These are phyloP conservation scores for Mortierella sp. DNA, from an alignment of 371 early-diverging fungal genomes.

Conservation along the genomic window DNA sequence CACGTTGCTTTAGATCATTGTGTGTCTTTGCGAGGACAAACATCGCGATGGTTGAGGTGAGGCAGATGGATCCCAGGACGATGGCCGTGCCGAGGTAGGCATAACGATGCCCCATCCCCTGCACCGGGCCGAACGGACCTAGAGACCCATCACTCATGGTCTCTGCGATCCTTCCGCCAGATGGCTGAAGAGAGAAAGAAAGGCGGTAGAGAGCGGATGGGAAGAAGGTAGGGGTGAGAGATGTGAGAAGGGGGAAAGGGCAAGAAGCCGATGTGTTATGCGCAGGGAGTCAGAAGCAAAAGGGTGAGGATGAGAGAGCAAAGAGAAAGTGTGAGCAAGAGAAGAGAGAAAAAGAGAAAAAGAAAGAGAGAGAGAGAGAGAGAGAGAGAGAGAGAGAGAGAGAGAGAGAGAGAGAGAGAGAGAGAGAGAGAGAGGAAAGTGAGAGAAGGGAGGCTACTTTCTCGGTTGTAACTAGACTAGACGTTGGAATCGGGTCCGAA, in stretches of 20 bases:
- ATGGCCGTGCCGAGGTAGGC: constrained; percentile 31
- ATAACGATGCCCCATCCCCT: constrained; percentile 31
- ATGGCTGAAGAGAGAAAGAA: neutral
- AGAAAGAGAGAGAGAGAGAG: neutral
- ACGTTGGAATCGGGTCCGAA: too few species aligned
- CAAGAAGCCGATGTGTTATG: neutral
- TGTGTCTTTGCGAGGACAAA: constrained; percentile 42
- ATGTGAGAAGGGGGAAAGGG: constrained; percentile 11
- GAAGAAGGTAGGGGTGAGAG: neutral
- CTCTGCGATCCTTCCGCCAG: constrained; percentile 1
- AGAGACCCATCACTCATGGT: constrained; percentile 6
- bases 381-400: neutral
- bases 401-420: neutral
- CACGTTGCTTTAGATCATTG: constrained; percentile 50
- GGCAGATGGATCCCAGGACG: constrained; percentile 35
- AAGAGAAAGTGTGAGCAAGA: neutral
- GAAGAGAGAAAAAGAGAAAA: neutral
- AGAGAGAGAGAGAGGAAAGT: too few species aligned
- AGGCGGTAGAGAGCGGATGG: neutral
- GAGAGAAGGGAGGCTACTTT: too few species aligned
- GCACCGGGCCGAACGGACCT: constrained; percentile 30
- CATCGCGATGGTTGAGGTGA: constrained; percentile 31
- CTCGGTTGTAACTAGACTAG: too few species aligned
- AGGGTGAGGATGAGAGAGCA: neutral
- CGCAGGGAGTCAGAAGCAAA: neutral